Base-by-base conservation (phyloP, 2,329 filamentous ascomycete genomes). In the Alternaria postmessia region DNA sequence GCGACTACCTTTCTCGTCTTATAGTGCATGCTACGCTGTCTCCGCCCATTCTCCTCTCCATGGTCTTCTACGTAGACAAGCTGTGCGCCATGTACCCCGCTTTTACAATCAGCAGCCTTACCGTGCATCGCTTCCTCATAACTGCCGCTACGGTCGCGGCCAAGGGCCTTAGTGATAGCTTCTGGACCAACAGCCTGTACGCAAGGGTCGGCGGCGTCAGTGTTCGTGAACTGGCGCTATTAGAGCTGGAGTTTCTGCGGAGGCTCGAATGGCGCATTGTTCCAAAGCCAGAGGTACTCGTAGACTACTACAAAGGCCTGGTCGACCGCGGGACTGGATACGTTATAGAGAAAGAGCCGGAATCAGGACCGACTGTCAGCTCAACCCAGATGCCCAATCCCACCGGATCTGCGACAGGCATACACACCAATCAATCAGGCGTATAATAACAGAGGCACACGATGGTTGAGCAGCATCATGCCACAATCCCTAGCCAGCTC, bases 11-110 rank as follows among this genome's bases (percentile, higher is more conserved):
- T 36, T 91, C 95, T 72, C 90, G 95, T 64, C 85, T 99, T 59
- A 95, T 96, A 24, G 93, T 93, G 60, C 95, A 99, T 77, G 95
- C 95, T 26, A 97, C 94, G 0, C 85, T 99, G 3, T 93, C 93
- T 7, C 94, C 95, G 12, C 94, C 95, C 0, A 90, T 99, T 51
- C 85, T 99, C n/a, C 87, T 99, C 36, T 95, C 94, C 69, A 98
- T 99, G 93, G 95, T 99, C 58, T 99, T 96, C 76, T 99, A 98
- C 74, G 98, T 99, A 72, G 95, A 99, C 80, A 90, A 93, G 32
- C 86, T 99, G 22, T 99, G 94, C 79, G 90, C 92, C 11, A 84
- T 96, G 60, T 99, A 97, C 76, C 91, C 92, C 3, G 91, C 94
- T 47, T 99, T 99, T 78, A 97, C 94, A 28, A 96, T 99, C 69